These are phyloP conservation scores for Bjerkandera adusta DNA, from an alignment of 1,284 basidiomycete species.

Conservation along the genomic window DNA sequence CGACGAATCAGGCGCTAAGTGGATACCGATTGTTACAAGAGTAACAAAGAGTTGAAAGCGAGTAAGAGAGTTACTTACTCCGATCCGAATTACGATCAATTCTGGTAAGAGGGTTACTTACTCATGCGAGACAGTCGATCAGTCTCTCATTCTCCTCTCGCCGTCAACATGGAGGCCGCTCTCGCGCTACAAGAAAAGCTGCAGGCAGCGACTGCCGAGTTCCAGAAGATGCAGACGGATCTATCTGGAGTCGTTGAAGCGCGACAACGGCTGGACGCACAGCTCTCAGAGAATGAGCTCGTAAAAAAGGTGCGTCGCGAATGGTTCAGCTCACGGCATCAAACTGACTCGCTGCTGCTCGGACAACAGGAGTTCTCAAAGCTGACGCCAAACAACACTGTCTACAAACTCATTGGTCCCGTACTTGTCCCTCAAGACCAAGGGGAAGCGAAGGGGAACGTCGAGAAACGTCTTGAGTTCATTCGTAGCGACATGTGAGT, in stretches of 20 bases:
- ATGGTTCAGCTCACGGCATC: not conserved
- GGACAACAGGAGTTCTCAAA: conserved; percentile 77
- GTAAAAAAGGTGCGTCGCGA: conserved; percentile 75
- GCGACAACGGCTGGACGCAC: conserved; percentile 82
- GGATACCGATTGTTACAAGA: too few relatives aligned
- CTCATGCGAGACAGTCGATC: too few relatives aligned
- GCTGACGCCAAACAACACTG: conserved; percentile 73
- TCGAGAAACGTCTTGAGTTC: conserved; percentile 90
- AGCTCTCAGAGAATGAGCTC: conserved; percentile 88
- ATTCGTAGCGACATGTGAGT: conserved; percentile 89
- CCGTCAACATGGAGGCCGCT: conserved; percentile 4
- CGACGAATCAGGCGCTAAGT: too few relatives aligned
- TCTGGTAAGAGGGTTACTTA: too few relatives aligned
- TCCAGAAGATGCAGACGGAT: conserved; percentile 75
- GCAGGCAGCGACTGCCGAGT: conserved; percentile 64
- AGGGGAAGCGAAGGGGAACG: conserved; percentile 84
- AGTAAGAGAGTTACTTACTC: too few relatives aligned
- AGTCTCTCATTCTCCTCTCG: too few relatives aligned
- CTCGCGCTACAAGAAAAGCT: conserved; percentile 44
- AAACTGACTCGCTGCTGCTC: not conserved
- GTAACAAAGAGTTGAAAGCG: too few relatives aligned
- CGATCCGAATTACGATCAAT: too few relatives aligned
- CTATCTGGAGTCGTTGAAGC: conserved; percentile 73
- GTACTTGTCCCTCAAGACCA: conserved; percentile 91
- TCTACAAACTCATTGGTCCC: conserved; percentile 94